phyloP scores from a whole-genome alignment of 2,329 filamentous ascomycete species.

The Clonostachys rhizophaga region DNA sequence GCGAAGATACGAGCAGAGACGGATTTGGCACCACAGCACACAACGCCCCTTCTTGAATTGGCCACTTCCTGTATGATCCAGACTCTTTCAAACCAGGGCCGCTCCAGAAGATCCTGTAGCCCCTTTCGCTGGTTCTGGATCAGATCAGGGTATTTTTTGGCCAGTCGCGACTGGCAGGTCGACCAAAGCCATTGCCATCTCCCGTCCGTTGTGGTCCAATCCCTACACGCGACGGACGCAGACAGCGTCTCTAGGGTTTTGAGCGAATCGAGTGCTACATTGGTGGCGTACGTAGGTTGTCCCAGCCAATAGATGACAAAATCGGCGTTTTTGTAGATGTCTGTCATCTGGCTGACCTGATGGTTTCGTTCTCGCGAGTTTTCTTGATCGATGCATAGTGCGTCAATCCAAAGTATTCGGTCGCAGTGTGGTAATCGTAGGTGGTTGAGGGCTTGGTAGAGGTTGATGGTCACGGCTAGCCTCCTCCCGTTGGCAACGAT shows the following conservation, averaged over 20 bases:
- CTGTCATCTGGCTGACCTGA: conserved; percentile 5
- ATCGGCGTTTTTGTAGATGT: conserved; percentile 1
- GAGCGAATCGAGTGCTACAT: not conserved
- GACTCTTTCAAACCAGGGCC: not conserved
- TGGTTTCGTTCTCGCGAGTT: not conserved
- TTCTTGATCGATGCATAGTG: conserved; percentile 5
- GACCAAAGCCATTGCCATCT: not conserved
- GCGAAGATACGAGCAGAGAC: not conserved
- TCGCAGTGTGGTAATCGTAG: conserved; percentile 13
- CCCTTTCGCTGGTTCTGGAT: not conserved
- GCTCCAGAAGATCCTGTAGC: not conserved
- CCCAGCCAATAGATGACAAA: conserved; percentile 6
- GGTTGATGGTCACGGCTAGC: not conserved
- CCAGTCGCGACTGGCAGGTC: not conserved
- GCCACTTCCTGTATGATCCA: not conserved
- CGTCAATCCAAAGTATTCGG: conserved; percentile 16
- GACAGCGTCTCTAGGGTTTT: not conserved
- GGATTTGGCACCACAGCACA: not conserved
- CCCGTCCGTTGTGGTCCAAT: not conserved
- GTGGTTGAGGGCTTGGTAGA: conserved; percentile 13
- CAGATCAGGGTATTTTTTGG: not conserved
- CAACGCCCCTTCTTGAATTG: not conserved
- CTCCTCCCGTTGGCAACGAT: not conserved
- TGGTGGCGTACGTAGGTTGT: not conserved
- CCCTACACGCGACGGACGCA: not conserved